Evolutionary conservation across 306 rosid species (phyloP), one percentile per base, ranked within the genome.

Genomic region (Vigna radiata): DNA sequence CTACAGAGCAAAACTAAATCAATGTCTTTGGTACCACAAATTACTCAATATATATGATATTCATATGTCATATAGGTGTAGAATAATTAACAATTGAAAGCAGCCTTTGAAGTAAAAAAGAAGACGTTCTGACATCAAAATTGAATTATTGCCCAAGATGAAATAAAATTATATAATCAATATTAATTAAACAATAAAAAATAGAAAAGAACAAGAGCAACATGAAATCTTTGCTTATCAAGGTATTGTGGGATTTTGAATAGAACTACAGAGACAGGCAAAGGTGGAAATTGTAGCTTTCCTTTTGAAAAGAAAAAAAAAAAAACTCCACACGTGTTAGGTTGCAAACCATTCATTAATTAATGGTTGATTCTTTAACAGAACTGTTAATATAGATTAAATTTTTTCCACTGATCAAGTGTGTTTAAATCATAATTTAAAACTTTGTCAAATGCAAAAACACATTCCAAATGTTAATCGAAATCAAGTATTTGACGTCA

Each of bases 221-320:
- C 36, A 25, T 61, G 77, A 25, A 60, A 43, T 63, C 18, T 7
- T 54, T 23, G 33, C 27, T 65, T 48, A 59, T 72, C 6, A 72
- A 66, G 76, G 46, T 8, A 53, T 31, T 64, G 25, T 63, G 82
- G 61, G 69, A 76, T 43, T n/a, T 72, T 78, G 58, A 41, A 68
- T 64, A 33, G 56, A 48, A 43, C 15, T 52, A 12, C 5, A 7
- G 48, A 70, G 72, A 59, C 77, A 78, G 12, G 44, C 18, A 56
- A 68, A 78, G 80, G 74, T 78, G 83, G 54, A 73, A 60, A 72
- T 8, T 0, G 19, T 56, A 37, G 53, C 7, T 18, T 56, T 10
- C 2, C 4, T 19, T 43, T 43, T n/a, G 12, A 14, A 18, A 37
- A 17, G 27, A n/a, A 16, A 56, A 69, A 46, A 21, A 19, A 21